Conservation (phyloP, 768 basidiomycete species). For the Leccinum truebloodii region DNA sequence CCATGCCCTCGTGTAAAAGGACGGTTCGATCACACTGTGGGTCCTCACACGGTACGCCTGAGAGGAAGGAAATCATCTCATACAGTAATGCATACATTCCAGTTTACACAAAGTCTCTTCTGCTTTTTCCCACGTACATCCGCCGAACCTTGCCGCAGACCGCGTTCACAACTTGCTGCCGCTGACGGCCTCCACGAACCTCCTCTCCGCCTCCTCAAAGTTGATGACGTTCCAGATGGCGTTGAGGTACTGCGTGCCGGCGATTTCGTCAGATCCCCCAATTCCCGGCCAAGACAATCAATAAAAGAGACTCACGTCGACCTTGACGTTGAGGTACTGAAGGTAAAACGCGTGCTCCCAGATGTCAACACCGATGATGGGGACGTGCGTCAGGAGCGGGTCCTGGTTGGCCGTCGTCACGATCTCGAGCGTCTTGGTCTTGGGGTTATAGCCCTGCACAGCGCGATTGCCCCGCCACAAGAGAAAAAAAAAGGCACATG, state of each 20-base stretch:
- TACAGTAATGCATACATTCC: background rate
- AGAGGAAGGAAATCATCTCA: background rate
- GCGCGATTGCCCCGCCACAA: background rate
- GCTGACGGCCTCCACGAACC: constrained; percentile 45
- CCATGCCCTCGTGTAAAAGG: too few relatives aligned
- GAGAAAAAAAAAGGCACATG: background rate
- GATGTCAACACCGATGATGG: constrained; percentile 90
- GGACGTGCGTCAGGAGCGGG: constrained; percentile 72
- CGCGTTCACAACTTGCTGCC: constrained; percentile 37
- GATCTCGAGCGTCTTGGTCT: constrained; percentile 75
- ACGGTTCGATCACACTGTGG: too few relatives aligned
- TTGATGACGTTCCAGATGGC: constrained; percentile 76
- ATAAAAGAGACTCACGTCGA: constrained; percentile 62
- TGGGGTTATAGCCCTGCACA: constrained; percentile 65
- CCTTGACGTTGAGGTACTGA: constrained; percentile 95
- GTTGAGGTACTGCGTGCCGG: constrained; percentile 56
- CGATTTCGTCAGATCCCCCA: background rate
- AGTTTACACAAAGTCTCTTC: background rate
- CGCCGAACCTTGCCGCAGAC: background rate
- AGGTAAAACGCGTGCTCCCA: constrained; percentile 98
- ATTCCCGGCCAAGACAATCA: background rate
- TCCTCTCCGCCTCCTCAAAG: constrained; percentile 72
- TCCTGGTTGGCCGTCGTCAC: constrained; percentile 96
- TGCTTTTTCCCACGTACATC: background rate
- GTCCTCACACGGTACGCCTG: too few relatives aligned